Percentiles rank a stretch among this genome's conserved stretches.
Evolutionary conservation across 2,329 filamentous ascomycete genomes (phyloP).

Genomic region (Zasmidium angulare): DNA sequence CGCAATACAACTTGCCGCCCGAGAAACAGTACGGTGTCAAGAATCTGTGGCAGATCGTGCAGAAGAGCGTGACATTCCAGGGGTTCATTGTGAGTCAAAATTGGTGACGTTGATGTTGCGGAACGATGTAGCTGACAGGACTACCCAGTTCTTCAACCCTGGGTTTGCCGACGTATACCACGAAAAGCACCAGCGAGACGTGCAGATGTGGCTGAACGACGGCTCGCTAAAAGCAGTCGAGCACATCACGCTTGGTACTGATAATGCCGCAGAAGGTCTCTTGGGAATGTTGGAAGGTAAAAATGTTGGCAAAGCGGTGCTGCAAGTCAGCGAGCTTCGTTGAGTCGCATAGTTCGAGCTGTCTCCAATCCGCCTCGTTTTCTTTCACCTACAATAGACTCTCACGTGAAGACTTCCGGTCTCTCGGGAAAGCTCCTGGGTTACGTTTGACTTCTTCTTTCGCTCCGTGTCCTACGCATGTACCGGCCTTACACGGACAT

Average conservation of each 20-base stretch:
- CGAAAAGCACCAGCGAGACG: conserved; percentile 71
- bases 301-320: conserved; percentile 83
- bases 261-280: conserved; percentile 71
- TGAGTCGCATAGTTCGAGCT: too few species aligned
- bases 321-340: conserved; percentile 56
- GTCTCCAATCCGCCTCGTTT: too few species aligned
- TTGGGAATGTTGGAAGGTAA: conserved; percentile 72
- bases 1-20: conserved; percentile 67
- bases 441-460: too few species aligned
- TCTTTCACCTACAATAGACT: too few species aligned
- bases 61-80: not conserved
- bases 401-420: too few species aligned
- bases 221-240: conserved; percentile 71
- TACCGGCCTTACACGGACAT: too few species aligned
- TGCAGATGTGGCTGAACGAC: conserved; percentile 74
- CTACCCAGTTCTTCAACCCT: conserved; percentile 64
- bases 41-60: too few species aligned
- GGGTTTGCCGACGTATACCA: conserved; percentile 66
- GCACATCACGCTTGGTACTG: conserved; percentile 71
- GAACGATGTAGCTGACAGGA: too few species aligned
- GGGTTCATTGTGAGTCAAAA: conserved; percentile 67
- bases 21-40: conserved; percentile 40
- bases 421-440: too few species aligned
- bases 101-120: conserved; percentile 57
- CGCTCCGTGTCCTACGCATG: too few species aligned